phyloP scores from a whole-genome alignment of 176 grass and related monocot genomes.

The Musa beccarii region DNA sequence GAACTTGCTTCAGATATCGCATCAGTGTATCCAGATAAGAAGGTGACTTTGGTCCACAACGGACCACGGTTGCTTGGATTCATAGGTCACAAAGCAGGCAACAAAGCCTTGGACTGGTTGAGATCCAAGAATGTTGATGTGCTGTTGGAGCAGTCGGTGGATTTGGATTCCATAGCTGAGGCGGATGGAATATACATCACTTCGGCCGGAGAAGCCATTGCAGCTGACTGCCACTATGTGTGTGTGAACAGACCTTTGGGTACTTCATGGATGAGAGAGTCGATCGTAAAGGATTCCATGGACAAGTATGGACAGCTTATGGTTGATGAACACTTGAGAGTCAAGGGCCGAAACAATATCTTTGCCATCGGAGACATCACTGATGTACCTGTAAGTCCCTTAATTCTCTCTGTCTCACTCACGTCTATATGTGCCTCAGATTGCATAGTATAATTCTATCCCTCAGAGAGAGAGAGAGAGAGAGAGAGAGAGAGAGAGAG shows the following conservation, averaged over 20 bases:
- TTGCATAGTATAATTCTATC: too few relatives aligned
- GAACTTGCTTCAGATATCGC: constrained; percentile 60
- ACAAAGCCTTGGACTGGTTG: constrained; percentile 63
- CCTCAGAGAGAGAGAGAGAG: too few relatives aligned
- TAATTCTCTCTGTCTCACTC: background rate
- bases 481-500: too few relatives aligned
- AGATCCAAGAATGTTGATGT: constrained; percentile 50
- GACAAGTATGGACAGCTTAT: constrained; percentile 14
- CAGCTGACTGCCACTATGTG: constrained; percentile 40
- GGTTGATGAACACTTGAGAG: constrained; percentile 44
- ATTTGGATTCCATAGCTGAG: background rate
- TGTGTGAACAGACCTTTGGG: constrained; percentile 34
- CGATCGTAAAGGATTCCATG: constrained; percentile 26
- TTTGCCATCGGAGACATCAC: constrained; percentile 65
- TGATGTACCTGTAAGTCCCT: constrained; percentile 22
- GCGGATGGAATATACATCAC: constrained; percentile 31
- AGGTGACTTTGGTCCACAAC: constrained; percentile 48
- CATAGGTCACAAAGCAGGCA: constrained; percentile 32
- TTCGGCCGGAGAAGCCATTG: constrained; percentile 43
- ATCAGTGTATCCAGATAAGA: constrained; percentile 41
- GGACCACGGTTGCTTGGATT: constrained; percentile 39
- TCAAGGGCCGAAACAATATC: constrained; percentile 36
- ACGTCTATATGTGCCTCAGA: background rate
- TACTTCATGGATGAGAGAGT: constrained; percentile 33
- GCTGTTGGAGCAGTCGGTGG: constrained; percentile 52